Evolutionary conservation across 2,329 filamentous ascomycete genomes (phyloP), one percentile per base, ranked within the genome.

Genomic region (Bipolaris victoriae): DNA sequence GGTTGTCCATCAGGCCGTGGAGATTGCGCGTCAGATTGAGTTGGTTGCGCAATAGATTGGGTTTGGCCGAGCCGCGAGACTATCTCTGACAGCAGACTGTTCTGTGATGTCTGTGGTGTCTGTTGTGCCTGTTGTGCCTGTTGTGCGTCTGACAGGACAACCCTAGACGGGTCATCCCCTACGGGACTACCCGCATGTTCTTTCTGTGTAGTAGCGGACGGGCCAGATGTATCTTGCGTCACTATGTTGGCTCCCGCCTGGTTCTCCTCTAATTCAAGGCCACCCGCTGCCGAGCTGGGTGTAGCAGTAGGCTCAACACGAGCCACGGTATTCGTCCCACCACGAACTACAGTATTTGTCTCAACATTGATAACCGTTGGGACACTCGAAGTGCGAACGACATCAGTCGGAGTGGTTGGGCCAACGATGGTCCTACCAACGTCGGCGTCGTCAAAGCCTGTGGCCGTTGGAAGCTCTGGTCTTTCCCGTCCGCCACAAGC

Each of bases 321-420:
- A 2, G 51, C 33, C 3, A 47, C 44, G 3, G 58, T 39, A 20
- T 51, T 63, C n/a, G 66, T 69, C 20, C 18, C 36, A n/a, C 10
- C 18, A 43, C 10, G 50, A 2, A 51, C 33, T 3, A 47, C 44
- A 5, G 58, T 39, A 20, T 51, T 64, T 13, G 66, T 69, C 22
- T 61, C 60, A 24, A 69, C 44, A 2, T 35, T 49, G 13, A 69
- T 47, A 3, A 71, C 47, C 3, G 57, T 65, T 9, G 65, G 66
- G 13, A 62, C 62, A 22, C 41, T 58, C 6, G 62, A 66, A 5
- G 58, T 60, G 15, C 66, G 31, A 11, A 65, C 45, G 11, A 47
- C 43, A 15, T 59, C 40, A 10, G 49, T 56, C 20, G 57, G 55
- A 26, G 52, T 48, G 26, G 45, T 22, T 6, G 51, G 43, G 13